Evolutionary conservation across 1,284 basidiomycete species (phyloP).

Genomic region (Leccinum huronense): DNA sequence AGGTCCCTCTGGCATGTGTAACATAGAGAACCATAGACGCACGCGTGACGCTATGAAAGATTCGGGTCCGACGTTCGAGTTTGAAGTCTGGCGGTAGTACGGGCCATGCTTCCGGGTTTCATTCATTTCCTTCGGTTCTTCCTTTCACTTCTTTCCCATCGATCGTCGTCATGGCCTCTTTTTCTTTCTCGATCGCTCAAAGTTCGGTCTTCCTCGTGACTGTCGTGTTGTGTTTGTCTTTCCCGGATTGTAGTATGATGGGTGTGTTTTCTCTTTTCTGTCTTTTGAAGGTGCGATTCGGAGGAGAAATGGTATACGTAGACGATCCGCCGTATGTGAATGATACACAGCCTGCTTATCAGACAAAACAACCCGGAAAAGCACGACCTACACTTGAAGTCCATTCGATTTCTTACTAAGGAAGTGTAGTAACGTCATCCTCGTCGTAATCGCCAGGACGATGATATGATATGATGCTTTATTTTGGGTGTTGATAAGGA

Average conservation of each 20-base stretch:
- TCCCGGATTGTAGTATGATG: not conserved
- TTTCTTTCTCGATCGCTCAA: constrained; percentile 1
- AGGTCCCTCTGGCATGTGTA: not conserved
- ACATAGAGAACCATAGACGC: not conserved
- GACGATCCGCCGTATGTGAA: too few relatives aligned
- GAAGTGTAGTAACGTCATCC: not conserved
- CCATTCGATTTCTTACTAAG: too few relatives aligned
- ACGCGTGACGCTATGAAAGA: not conserved
- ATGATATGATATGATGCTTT: not conserved
- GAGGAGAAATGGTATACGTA: not conserved
- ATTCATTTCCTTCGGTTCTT: constrained; percentile 6
- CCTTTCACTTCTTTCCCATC: constrained; percentile 8
- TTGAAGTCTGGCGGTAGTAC: not conserved
- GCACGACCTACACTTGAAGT: too few relatives aligned
- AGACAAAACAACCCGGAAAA: too few relatives aligned
- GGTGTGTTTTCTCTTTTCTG: not conserved
- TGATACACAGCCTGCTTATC: too few relatives aligned
- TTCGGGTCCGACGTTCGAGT: constrained; percentile 5
- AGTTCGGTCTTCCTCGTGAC: not conserved
- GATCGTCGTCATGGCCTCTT: not conserved
- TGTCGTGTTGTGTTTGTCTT: not conserved
- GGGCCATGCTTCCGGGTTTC: constrained; percentile 8
- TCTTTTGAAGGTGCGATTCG: not conserved
- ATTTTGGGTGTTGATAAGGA: not conserved
- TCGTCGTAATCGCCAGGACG: not conserved